Conservation (phyloP, 805 yeast genomes). For the Kuraishia floccosa region DNA sequence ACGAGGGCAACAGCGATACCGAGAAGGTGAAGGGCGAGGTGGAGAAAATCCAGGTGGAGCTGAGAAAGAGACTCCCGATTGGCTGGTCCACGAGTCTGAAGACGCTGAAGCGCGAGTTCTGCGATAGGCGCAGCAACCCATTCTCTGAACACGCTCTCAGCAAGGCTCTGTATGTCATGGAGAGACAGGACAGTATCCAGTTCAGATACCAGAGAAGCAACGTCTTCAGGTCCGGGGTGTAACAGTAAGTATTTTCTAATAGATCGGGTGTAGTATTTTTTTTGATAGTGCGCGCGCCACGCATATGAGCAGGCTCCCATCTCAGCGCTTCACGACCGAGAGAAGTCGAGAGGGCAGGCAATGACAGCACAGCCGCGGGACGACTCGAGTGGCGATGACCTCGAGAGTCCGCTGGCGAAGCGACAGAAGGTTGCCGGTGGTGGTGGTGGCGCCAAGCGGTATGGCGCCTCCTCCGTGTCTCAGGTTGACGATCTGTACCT, state of each 20-base stretch:
- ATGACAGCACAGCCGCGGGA: no score
- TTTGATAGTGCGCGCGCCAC: no score
- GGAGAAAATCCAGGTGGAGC: constrained; percentile 67
- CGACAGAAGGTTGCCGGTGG: no score
- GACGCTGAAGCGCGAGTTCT: constrained; percentile 74
- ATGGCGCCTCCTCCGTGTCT: no score
- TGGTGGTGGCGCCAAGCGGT: no score
- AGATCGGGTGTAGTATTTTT: no score
- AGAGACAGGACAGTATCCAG: constrained; percentile 78
- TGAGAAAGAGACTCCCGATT: constrained; percentile 83
- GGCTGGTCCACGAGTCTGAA: constrained; percentile 92
- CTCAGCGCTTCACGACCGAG: no score
- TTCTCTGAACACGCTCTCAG: constrained; percentile 67
- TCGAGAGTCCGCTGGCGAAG: no score
- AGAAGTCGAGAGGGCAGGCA: no score
- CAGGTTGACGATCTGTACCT: constrained; percentile 15
- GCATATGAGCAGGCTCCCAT: no score
- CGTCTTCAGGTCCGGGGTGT: constrained; percentile 63
- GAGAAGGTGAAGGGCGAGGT: constrained; percentile 59
- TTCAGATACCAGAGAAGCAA: constrained; percentile 81
- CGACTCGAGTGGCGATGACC: no score
- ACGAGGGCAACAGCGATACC: constrained; percentile 39
- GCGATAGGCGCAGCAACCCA: constrained; percentile 21
- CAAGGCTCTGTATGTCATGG: constrained; percentile 70
- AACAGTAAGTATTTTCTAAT: no score